Percentiles rank a stretch among this genome's conserved stretches.
Evolutionary conservation across 495 filamentous ascomycete species (phyloP).

Genomic region (Usnea hakonensis): DNA sequence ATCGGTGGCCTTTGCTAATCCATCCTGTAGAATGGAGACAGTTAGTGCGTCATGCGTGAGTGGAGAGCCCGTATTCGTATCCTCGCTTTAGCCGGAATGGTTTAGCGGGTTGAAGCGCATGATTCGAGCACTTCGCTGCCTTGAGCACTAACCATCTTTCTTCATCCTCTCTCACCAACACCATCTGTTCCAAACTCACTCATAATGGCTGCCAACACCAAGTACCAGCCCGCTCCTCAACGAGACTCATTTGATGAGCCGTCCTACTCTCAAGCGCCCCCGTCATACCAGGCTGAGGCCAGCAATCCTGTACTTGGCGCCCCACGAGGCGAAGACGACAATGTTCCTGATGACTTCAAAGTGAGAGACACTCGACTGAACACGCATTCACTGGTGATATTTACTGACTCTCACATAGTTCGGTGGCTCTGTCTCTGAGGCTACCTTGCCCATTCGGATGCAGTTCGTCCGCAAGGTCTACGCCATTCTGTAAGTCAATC

Average conservation of each 20-base stretch:
- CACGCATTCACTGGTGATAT: background rate
- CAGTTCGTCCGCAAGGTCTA: slow-evolving; percentile 96
- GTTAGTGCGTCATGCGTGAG: no score
- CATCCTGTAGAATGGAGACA: no score
- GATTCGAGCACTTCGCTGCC: slow-evolving; percentile 11
- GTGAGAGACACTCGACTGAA: slow-evolving; percentile 30
- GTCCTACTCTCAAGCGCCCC: slow-evolving; percentile 75
- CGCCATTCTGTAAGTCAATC: slow-evolving; percentile 58
- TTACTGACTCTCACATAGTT: slow-evolving; percentile 46
- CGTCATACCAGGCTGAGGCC: slow-evolving; percentile 60
- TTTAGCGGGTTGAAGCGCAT: background rate
- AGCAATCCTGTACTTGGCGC: slow-evolving; percentile 50
- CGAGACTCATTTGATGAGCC: slow-evolving; percentile 62
- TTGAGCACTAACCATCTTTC: background rate
- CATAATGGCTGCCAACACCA: slow-evolving; percentile 59
- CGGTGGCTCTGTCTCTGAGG: slow-evolving; percentile 84
- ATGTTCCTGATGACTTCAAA: slow-evolving; percentile 97
- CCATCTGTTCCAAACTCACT: background rate
- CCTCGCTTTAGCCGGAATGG: background rate
- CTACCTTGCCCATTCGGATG: slow-evolving; percentile 90
- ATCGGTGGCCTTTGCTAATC: no score
- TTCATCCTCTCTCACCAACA: background rate
- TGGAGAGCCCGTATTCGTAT: no score
- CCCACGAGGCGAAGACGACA: slow-evolving; percentile 78
- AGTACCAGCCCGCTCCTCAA: slow-evolving; percentile 64